phyloP scores from a whole-genome alignment of 2,329 filamentous ascomycete genomes.

The Cadophora sp. region DNA sequence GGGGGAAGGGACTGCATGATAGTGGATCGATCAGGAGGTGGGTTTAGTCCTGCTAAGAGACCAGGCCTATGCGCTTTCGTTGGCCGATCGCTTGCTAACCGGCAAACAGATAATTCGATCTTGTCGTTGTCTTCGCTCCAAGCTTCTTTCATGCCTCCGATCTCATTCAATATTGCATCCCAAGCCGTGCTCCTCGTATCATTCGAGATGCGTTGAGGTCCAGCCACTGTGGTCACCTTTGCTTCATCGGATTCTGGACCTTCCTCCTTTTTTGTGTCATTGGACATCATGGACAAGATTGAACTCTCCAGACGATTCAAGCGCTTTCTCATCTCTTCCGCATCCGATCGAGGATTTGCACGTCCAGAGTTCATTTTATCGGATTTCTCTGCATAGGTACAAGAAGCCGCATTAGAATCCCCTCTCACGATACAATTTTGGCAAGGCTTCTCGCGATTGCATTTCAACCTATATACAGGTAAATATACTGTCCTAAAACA shows the following conservation, averaged over 20 bases:
- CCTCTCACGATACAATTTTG: conserved; percentile 59
- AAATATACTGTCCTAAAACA: conserved; percentile 6
- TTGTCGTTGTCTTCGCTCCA: conserved; percentile 45
- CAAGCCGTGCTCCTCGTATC: conserved; percentile 59
- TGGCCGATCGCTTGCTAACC: conserved; percentile 29
- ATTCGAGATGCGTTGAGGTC: conserved; percentile 28
- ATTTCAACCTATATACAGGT: conserved; percentile 48
- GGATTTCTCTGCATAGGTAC: conserved; percentile 58
- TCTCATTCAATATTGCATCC: conserved; percentile 63
- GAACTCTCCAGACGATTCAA: conserved; percentile 62
- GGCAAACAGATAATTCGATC: conserved; percentile 43
- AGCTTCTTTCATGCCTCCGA: conserved; percentile 41
- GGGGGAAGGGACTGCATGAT: conserved; percentile 56
- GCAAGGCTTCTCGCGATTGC: conserved; percentile 59
- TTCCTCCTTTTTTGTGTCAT: conserved; percentile 14
- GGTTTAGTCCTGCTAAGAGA: conserved; percentile 45
- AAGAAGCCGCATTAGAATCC: conserved; percentile 46
- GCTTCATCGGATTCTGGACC: neutral
- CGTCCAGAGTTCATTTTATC: conserved; percentile 46
- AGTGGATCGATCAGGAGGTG: conserved; percentile 48
- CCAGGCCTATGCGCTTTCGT: conserved; percentile 30
- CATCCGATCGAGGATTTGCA: conserved; percentile 25
- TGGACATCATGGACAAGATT: conserved; percentile 58
- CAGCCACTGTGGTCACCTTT: conserved; percentile 16
- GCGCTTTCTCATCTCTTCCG: conserved; percentile 58